Base-by-base conservation (phyloP, 768 basidiomycete species). In the Russula olivacea region DNA sequence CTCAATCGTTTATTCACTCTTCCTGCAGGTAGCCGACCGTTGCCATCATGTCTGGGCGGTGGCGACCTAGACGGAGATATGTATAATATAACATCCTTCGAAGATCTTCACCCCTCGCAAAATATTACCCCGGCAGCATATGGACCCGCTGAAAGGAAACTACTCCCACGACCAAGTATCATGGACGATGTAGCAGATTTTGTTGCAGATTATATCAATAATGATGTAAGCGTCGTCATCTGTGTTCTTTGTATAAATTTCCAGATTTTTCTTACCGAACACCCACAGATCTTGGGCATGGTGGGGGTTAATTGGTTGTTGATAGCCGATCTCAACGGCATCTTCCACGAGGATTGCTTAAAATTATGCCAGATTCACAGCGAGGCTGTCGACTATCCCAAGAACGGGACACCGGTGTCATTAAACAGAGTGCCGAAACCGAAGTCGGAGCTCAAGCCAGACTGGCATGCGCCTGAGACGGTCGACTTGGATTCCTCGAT, bases 21-120 rank as follows among this genome's bases (percentile, higher is more conserved):
- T 40, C 32, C 28, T 40, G 54, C 36, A 87, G 87, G 86, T 8
- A 58, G 71, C 17, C 78, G 87, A 19, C 85, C 88, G 0, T 68
- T 88, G 17, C 81, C 85, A 0, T 83, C 84, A 3, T 84, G 76
- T 61, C 76, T 87, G 0, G 86, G 86, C 3, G 87, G 87, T 1
- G 87, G 87, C 0, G 88, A 89, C 69, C 74, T 88, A 11, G 87
- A 89, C 69, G 87, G 86, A 25, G 85, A 87, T 61, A 71, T 76
- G 11, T 86, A 83, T 62, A 83, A 83, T 60, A 64, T 85, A 0
- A 77, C 63, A 15, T 28, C 23, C 11, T 2, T 66, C n/a, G 7
- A 32, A 15, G 59, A 64, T 1, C 68, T 78, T 4, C 67, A 69
- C 28, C 74, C 77, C 0, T 34, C n/a, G 19, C 47, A 54, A 2